A percentile compares a stretch with the other conserved stretches of the same genome.
Conservation (phyloP, 2,329 filamentous ascomycete species). For the Dactylellina drechsleri region DNA sequence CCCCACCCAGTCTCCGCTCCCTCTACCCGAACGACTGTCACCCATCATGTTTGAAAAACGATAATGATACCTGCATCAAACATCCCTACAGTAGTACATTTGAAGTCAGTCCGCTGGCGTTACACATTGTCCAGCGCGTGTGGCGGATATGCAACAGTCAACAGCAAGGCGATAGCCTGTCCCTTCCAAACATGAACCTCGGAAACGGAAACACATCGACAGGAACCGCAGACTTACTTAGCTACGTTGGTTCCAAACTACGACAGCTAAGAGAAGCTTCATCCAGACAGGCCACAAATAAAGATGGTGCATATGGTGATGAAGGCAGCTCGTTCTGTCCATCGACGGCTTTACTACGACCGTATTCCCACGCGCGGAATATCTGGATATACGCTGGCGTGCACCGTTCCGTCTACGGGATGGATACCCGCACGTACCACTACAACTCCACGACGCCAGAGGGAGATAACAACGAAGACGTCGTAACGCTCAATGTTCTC, state of each 20-base stretch:
- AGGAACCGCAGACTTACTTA: neutral
- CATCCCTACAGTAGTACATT: neutral
- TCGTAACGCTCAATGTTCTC: slow-evolving; percentile 4
- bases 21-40: neutral
- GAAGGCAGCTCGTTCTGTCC: neutral
- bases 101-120: slow-evolving; percentile 16
- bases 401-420: neutral
- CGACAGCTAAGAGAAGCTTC: neutral
- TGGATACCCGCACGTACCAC: slow-evolving; percentile 9
- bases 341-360: neutral
- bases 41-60: neutral
- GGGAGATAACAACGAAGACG: neutral
- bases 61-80: neutral
- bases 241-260: neutral
- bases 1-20: slow-evolving; percentile 1
- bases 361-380: neutral
- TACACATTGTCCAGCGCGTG: slow-evolving; percentile 6
- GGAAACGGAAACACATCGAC: neutral
- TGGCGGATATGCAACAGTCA: slow-evolving; percentile 7
- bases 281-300: too few relatives aligned
- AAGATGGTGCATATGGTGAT: neutral
- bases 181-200: neutral
- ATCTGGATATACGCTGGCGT: slow-evolving; percentile 31
- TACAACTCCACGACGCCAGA: slow-evolving; percentile 3
- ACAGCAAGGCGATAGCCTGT: slow-evolving; percentile 2